Base-by-base conservation (phyloP, 129 eudicot species). In the Flaveria linearis region DNA sequence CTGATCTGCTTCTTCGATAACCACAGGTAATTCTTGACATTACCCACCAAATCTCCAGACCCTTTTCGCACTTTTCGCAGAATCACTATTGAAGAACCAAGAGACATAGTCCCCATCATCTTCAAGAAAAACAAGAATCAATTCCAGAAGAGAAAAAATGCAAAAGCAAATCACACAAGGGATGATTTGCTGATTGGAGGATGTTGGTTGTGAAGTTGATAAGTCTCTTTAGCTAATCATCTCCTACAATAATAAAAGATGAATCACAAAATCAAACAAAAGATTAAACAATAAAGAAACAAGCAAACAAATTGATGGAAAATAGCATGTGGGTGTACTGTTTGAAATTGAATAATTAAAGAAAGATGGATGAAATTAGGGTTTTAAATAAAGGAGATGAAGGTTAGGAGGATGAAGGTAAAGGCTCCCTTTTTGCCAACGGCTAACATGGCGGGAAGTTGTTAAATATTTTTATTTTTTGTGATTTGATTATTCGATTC, bases 381-480 rank as follows among this genome's bases (percentile, higher is more conserved):
- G 42, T 70, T 86, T 82, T 85, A 85, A 58, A 67, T 47, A 79
- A 75, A 83, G 73, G 68, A 81, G 91, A 92, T 87, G 75, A 85
- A 82, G 80, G 87, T 87, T 92, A 92, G 96, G 96, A 89, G 45
- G 42, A 85, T 80, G 56, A 82, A 57, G 76, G 58, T 77, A 71
- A 78, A 81, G 83, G 89, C 97, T 85, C 95, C 88, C 96, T 90
- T 92, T 89, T 80, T 92, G 87, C 81, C 84, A 81, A 85, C 79
- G 85, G 76, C 92, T 84, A 82, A 80, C 74, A 80, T 88, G 93
- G 88, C 83, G 97, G 89, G 81, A 71, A 80, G 70, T 73, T 16
- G 11, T 61, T 16, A 49, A 68, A 68, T 58, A 26, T 3, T 61
- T 4, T 61, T 4, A 0, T 0, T 61, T 28, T 28, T 13, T 28